Evolutionary conservation across 331 rosid species (phyloP).

Genomic region (Malus hybrid): DNA sequence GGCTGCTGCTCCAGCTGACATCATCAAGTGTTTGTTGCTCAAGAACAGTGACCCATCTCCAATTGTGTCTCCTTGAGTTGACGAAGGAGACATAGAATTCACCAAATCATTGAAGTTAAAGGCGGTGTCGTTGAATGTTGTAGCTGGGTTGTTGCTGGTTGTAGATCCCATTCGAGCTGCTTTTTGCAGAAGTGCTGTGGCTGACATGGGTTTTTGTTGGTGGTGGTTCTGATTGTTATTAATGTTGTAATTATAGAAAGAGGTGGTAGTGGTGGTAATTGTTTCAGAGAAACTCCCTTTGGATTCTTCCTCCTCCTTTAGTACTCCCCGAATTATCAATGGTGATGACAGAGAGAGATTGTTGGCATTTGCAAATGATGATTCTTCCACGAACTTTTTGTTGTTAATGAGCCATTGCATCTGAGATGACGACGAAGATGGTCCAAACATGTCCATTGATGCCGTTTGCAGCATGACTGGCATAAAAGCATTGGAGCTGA

Average conservation of each 20-base stretch:
- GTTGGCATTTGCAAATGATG: background rate
- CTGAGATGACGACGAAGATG: slow-evolving; percentile 15
- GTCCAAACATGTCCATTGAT: slow-evolving; percentile 33
- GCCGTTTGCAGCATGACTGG: slow-evolving; percentile 24
- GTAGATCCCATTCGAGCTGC: slow-evolving; percentile 62
- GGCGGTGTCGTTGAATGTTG: slow-evolving; percentile 5
- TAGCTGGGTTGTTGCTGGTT: slow-evolving; percentile 13
- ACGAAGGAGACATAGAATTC: slow-evolving; percentile 6
- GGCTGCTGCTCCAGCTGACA: slow-evolving; percentile 1
- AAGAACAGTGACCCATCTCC: slow-evolving; percentile 23
- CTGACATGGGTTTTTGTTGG: slow-evolving; percentile 21
- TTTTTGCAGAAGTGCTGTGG: slow-evolving; percentile 57
- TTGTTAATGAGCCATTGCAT: slow-evolving; percentile 40
- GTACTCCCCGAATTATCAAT: slow-evolving; percentile 20
- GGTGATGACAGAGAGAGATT: slow-evolving; percentile 22
- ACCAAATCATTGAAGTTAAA: slow-evolving; percentile 23
- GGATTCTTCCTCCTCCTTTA: slow-evolving; percentile 50
- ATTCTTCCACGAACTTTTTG: slow-evolving; percentile 22
- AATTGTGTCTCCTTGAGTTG: slow-evolving; percentile 11
- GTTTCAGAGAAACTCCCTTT: slow-evolving; percentile 41
- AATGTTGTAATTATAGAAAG: slow-evolving; percentile 30
- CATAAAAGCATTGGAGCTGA: slow-evolving; percentile 14
- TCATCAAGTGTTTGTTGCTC: slow-evolving; percentile 9
- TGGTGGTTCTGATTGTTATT: background rate
- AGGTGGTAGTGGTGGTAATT: background rate